phyloP scores from a whole-genome alignment of 345 rosid genomes.

The Gynandropsis gynandra region DNA sequence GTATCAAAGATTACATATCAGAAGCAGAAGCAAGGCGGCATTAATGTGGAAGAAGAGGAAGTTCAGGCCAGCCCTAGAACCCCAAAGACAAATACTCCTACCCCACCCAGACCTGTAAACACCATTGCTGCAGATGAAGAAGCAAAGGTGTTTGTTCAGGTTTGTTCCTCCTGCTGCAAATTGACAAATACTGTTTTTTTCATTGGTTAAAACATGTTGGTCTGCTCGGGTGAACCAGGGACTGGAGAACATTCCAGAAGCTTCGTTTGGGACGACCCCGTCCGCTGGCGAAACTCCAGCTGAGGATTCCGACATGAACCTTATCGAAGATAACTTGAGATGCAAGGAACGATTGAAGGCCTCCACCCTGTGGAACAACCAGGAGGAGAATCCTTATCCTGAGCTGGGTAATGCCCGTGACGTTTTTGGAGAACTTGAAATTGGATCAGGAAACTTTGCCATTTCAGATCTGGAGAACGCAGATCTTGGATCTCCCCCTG shows the following conservation, averaged over 20 bases:
- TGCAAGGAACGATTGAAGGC: conserved; percentile 45
- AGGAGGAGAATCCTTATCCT: conserved; percentile 25
- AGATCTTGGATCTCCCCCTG: conserved; percentile 77
- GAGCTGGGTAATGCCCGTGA: conserved; percentile 15
- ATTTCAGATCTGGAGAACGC: conserved; percentile 59
- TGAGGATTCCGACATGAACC: conserved; percentile 33
- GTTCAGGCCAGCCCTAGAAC: conserved; percentile 56
- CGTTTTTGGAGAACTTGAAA: conserved; percentile 17
- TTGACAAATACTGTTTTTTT: background rate
- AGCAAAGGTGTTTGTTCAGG: conserved; percentile 20
- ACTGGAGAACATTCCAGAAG: conserved; percentile 29
- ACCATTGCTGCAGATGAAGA: conserved; percentile 21
- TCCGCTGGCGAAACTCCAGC: conserved; percentile 68
- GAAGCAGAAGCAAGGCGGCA: conserved; percentile 42
- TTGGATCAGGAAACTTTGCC: conserved; percentile 25
- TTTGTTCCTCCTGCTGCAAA: conserved; percentile 11
- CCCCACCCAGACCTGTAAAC: conserved; percentile 39
- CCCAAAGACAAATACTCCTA: conserved; percentile 55
- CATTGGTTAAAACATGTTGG: conserved; percentile 12
- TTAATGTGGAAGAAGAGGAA: conserved; percentile 22
- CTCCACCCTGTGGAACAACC: conserved; percentile 24
- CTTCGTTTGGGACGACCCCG: conserved; percentile 28
- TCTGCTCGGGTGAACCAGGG: conserved; percentile 30
- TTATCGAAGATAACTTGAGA: conserved; percentile 41
- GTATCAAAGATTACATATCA: conserved; percentile 70